A percentile compares a stretch with the other conserved stretches of the same genome.
phyloP scores from a whole-genome alignment of 768 basidiomycete genomes.

The Strobilomyces dryophilus region DNA sequence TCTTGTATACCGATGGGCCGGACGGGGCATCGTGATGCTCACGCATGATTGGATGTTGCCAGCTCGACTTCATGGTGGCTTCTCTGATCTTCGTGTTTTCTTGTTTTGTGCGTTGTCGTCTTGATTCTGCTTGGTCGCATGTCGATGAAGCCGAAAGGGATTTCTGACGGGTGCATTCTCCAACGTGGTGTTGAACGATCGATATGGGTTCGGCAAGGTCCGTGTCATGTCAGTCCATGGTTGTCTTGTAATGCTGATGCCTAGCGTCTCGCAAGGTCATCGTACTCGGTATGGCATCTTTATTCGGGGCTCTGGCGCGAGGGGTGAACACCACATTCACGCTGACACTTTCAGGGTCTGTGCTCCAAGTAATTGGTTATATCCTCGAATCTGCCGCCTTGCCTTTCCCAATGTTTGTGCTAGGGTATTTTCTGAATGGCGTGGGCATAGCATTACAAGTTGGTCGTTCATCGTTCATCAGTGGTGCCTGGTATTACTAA shows the following conservation, averaged over 20 bases:
- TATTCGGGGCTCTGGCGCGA: background rate
- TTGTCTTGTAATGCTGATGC: background rate
- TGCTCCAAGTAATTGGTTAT: slow-evolving; percentile 30
- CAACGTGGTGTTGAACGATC: slow-evolving; percentile 27
- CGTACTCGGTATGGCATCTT: slow-evolving; percentile 21
- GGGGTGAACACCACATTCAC: background rate
- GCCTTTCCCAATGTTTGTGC: slow-evolving; percentile 43
- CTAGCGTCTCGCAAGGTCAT: slow-evolving; percentile 17
- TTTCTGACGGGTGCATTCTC: slow-evolving; percentile 31
- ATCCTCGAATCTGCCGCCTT: slow-evolving; percentile 37
- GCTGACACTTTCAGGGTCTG: slow-evolving; percentile 16
- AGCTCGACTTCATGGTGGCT: slow-evolving; percentile 38
- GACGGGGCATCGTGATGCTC: background rate
- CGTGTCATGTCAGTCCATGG: background rate
- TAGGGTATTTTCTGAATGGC: slow-evolving; percentile 42
- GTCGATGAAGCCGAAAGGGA: slow-evolving; percentile 20
- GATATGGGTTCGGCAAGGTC: slow-evolving; percentile 35
- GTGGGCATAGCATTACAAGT: slow-evolving; percentile 41
- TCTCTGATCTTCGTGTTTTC: slow-evolving; percentile 42
- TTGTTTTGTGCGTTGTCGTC: slow-evolving; percentile 30
- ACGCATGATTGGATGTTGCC: background rate
- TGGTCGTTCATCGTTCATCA: background rate
- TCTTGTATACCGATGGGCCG: too few relatives aligned
- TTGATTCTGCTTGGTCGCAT: background rate
- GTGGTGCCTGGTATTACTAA: background rate